phyloP scores from a whole-genome alignment of 176 grass and related monocot species.

The Puccinellia tenuiflora region DNA sequence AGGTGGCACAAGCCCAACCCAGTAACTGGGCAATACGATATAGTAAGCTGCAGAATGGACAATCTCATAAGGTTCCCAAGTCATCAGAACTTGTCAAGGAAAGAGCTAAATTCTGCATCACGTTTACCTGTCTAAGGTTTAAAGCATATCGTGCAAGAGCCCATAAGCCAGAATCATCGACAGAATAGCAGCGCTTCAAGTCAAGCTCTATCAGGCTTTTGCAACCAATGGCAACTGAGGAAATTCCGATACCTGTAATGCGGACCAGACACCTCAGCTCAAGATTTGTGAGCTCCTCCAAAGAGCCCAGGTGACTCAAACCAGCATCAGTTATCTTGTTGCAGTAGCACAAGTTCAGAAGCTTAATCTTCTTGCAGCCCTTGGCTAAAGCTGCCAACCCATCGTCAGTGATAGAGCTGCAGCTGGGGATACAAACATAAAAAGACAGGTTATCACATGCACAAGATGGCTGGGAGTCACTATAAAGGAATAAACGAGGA shows the following conservation, averaged over 20 bases:
- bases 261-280: slow-evolving; percentile 67
- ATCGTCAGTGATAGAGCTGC: slow-evolving; percentile 64
- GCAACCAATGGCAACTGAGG: slow-evolving; percentile 60
- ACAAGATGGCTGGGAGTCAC: neutral
- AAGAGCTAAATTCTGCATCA: neutral
- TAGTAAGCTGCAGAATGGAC: slow-evolving; percentile 67
- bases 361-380: slow-evolving; percentile 79
- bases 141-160: slow-evolving; percentile 69
- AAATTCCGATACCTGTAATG: slow-evolving; percentile 68
- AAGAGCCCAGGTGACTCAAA: slow-evolving; percentile 59
- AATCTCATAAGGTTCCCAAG: neutral
- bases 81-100: neutral
- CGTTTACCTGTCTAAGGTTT: slow-evolving; percentile 86
- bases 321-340: slow-evolving; percentile 77
- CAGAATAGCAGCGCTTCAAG: slow-evolving; percentile 74
- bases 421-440: slow-evolving; percentile 39
- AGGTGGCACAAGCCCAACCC: slow-evolving; percentile 74
- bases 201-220: slow-evolving; percentile 68
- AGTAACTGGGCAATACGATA: slow-evolving; percentile 91
- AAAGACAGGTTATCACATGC: neutral
- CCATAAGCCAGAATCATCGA: slow-evolving; percentile 78
- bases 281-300: slow-evolving; percentile 76
- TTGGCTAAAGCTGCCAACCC: slow-evolving; percentile 67
- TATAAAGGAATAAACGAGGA: slow-evolving; percentile 1
- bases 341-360: slow-evolving; percentile 91